Percentiles rank a stretch among this genome's conserved stretches.
These are phyloP conservation scores for Plasmopara halstedii DNA, from an alignment of 352 stramenopile genomes.

Conservation along the genomic window DNA sequence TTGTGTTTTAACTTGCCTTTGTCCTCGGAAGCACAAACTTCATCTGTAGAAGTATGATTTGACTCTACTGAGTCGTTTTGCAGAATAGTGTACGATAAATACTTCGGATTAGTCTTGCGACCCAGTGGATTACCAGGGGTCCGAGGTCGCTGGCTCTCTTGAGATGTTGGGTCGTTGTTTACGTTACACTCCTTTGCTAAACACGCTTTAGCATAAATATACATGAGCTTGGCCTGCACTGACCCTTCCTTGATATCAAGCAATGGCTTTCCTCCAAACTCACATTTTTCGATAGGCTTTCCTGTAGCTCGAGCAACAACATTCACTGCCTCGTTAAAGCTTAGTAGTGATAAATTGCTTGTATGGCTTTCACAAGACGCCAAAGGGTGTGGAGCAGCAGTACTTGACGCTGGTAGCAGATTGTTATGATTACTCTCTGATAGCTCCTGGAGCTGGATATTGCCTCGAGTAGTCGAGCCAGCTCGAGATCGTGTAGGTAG, in stretches of 20 bases:
- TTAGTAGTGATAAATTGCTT: conserved; percentile 30
- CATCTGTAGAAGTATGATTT: conserved; percentile 9
- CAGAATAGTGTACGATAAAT: conserved; percentile 33
- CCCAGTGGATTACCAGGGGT: conserved; percentile 29
- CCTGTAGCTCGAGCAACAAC: conserved; percentile 54
- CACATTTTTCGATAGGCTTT: conserved; percentile 45
- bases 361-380: conserved; percentile 17
- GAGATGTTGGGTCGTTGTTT: conserved; percentile 9
- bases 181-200: conserved; percentile 45
- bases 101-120: conserved; percentile 27
- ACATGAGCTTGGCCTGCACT: conserved; percentile 56
- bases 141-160: conserved; percentile 11
- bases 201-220: conserved; percentile 70
- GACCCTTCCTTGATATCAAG: conserved; percentile 56
- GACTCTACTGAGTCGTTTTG: conserved; percentile 18
- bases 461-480: too few species aligned
- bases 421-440: conserved; percentile 8
- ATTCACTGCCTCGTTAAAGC: conserved; percentile 33
- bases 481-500: too few species aligned
- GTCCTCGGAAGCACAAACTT: background rate
- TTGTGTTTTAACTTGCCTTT: conserved; percentile 1
- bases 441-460: too few species aligned
- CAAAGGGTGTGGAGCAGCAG: conserved; percentile 1
- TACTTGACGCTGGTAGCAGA: background rate
- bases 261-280: conserved; percentile 57